phyloP scores from a whole-genome alignment of 768 basidiomycete species.

The Mycena albidolilacea region DNA sequence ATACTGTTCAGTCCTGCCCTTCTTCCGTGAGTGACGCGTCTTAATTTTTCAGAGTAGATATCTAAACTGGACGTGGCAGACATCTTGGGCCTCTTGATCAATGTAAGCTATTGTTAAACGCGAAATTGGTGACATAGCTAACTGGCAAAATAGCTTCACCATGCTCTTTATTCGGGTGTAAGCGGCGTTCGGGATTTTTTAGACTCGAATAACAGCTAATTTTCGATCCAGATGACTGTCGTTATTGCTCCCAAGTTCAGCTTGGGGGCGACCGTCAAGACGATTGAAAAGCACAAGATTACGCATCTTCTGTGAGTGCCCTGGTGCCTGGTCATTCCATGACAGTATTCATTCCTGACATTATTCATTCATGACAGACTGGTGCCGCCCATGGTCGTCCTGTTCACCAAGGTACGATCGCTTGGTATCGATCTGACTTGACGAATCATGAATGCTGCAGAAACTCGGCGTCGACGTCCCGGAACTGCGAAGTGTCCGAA shows the following conservation, averaged over 20 bases:
- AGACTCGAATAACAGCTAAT: not conserved
- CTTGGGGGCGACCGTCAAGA: conserved; percentile 54
- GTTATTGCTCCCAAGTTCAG: conserved; percentile 61
- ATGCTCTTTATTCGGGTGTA: conserved; percentile 47
- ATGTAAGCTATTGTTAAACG: not conserved
- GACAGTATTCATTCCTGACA: not conserved
- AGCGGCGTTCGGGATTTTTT: not conserved
- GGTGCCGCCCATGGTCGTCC: conserved; percentile 59
- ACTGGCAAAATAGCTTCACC: conserved; percentile 45
- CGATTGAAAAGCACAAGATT: conserved; percentile 56
- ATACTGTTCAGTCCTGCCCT: conserved; percentile 44
- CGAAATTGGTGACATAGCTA: not conserved
- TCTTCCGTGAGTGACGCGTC: conserved; percentile 39
- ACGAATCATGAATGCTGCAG: conserved; percentile 14
- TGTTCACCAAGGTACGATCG: conserved; percentile 43
- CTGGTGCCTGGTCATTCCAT: not conserved
- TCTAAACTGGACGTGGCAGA: not conserved
- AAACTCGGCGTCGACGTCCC: conserved; percentile 52
- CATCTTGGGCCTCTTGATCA: conserved; percentile 20
- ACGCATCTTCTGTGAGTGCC: conserved; percentile 52
- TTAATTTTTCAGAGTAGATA: not conserved
- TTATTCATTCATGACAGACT: conserved; percentile 44
- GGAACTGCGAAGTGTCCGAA: conserved; percentile 50
- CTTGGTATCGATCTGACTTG: no score
- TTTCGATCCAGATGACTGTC: conserved; percentile 43